Base-by-base conservation (phyloP, 352 stramenopile species). In the Pythium sp. region DNA sequence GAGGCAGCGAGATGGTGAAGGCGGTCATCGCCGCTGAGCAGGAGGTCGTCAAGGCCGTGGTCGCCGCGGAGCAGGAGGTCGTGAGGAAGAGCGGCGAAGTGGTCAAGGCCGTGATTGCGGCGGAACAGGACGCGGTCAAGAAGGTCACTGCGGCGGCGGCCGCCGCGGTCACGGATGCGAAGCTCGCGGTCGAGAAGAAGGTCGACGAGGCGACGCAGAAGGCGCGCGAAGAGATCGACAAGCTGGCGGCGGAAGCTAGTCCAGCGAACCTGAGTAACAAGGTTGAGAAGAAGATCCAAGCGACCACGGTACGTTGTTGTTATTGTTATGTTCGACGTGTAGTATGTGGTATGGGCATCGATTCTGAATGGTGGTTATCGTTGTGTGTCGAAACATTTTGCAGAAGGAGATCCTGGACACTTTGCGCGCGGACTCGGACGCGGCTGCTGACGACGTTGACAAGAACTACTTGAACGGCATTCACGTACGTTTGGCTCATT, bases 391-490 rank as follows among this genome's bases (percentile, higher is more conserved):
- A 2, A 7, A 20, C 14, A 9, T 58, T 15, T 14, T 67, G 20
- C 61, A 92, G 84, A 90, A 82, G 38, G 80, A 89, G 49, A 73
- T 92, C 49, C 66, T 91, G 1, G 78, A 80, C 72, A 85, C 78
- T 28, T 68, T 91, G 47, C 81, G 89, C 66, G 76, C 77, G 6
- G 86, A 94, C 53, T 80, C 82, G 14, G 73, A 82, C 49, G 81
- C 84, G 0, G 75, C 80, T 0, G 78, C 78, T 28, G 74, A 78
- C 5, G 86, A 93, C 20, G 71, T 94, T 24, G 83, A 93, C 74
- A 83, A 87, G 72, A 86, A 90, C 66, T 93, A 93, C 36, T 73
- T 94, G 26, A 78, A 76, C n/a, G 83, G 78, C 11, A 75, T 92
- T 41, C 74, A 92, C 36, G 82, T 93, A 72, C 8, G 78, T 74